These are phyloP conservation scores for Apophysomyces ossiformis DNA, from an alignment of 371 early-diverging fungal genomes.

Conservation along the genomic window DNA sequence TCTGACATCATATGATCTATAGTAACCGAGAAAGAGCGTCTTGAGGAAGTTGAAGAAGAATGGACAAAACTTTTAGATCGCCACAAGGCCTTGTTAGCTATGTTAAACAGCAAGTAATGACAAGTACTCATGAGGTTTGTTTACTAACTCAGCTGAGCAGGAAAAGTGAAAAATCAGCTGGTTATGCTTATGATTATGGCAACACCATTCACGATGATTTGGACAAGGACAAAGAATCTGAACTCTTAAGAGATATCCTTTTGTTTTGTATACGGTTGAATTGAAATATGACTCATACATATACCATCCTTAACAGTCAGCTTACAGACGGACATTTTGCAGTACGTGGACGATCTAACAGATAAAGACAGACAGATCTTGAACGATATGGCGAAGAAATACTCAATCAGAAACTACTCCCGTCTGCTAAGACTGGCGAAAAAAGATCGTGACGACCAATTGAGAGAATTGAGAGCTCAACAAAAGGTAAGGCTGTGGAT, in stretches of 20 bases:
- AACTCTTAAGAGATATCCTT: conserved; percentile 48
- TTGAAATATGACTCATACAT: neutral
- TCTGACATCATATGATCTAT: neutral
- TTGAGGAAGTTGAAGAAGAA: conserved; percentile 54
- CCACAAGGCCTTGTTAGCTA: conserved; percentile 54
- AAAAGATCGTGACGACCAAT: conserved; percentile 48
- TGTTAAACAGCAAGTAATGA: conserved; percentile 35
- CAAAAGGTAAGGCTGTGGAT: conserved; percentile 18
- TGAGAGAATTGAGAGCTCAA: conserved; percentile 33
- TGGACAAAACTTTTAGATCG: conserved; percentile 58
- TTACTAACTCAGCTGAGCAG: neutral
- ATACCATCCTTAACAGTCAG: conserved; percentile 24
- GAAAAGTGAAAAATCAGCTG: conserved; percentile 17
- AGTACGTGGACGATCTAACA: conserved; percentile 51
- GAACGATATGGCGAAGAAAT: conserved; percentile 51
- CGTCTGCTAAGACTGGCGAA: conserved; percentile 48
- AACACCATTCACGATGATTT: conserved; percentile 18
- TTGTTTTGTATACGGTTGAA: conserved; percentile 15
- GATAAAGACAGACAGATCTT: conserved; percentile 44
- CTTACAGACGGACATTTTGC: conserved; percentile 49
- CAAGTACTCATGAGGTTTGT: neutral
- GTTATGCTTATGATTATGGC: conserved; percentile 50
- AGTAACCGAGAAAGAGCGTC: conserved; percentile 49
- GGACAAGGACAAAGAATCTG: conserved; percentile 36
- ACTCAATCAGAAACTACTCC: conserved; percentile 47